Evolutionary conservation across 352 stramenopile genomes (phyloP).

Genomic region (Albugo candida): DNA sequence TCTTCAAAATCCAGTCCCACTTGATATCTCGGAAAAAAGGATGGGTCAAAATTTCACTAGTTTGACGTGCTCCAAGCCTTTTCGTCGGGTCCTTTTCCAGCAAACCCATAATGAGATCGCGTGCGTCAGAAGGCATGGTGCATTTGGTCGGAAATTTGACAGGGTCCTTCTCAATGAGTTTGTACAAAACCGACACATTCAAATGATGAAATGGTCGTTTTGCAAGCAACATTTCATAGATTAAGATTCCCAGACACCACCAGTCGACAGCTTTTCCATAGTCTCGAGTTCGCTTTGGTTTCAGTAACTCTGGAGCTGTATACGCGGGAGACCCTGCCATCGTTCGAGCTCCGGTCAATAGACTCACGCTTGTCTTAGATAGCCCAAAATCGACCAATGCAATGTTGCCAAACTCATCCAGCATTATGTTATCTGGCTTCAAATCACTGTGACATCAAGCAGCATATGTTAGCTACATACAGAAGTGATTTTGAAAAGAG

Average conservation of each 20-base stretch:
- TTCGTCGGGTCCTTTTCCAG: conserved; percentile 74
- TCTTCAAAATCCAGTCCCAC: conserved; percentile 68
- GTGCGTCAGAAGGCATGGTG: conserved; percentile 38
- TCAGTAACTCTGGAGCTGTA: conserved; percentile 60
- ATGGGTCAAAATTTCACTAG: conserved; percentile 64
- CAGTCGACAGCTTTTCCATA: conserved; percentile 77
- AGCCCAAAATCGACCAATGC: conserved; percentile 90
- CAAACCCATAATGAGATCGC: conserved; percentile 50
- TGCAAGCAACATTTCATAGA: conserved; percentile 85
- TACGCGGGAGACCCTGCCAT: conserved; percentile 73
- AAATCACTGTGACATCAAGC: conserved; percentile 35
- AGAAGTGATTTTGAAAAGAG: not conserved
- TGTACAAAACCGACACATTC: conserved; percentile 82
- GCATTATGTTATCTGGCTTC: conserved; percentile 92
- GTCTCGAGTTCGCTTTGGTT: conserved; percentile 64
- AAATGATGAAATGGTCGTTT: conserved; percentile 82
- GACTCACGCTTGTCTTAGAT: conserved; percentile 81
- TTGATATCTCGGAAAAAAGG: conserved; percentile 64
- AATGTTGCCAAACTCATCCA: conserved; percentile 86
- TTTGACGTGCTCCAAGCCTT: conserved; percentile 58
- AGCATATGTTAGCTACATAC: not conserved
- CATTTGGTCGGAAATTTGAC: conserved; percentile 74
- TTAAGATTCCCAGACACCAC: conserved; percentile 77
- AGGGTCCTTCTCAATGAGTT: conserved; percentile 75
- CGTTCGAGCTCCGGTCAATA: conserved; percentile 60